phyloP scores from a whole-genome alignment of 192 early-diverging fungal genomes.

The Ramicandelaber brevisporus region DNA sequence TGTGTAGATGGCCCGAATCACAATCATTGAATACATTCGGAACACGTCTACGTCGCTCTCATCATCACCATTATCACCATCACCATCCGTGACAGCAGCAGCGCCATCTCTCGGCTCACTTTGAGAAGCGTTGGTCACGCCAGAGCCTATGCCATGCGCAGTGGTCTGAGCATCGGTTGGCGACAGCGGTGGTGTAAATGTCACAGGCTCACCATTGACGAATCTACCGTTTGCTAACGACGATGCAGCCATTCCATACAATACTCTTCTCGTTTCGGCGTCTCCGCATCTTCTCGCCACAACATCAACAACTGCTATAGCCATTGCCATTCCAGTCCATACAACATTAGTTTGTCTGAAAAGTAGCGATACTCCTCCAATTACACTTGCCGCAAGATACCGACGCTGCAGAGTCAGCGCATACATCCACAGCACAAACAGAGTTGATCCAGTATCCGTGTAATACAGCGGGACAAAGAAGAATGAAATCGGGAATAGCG shows the following conservation, averaged over 20 bases:
- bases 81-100: conserved; percentile 1
- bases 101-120: too few species aligned
- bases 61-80: neutral
- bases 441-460: conserved; percentile 67
- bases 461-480: conserved; percentile 82
- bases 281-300: conserved; percentile 1
- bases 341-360: conserved; percentile 86
- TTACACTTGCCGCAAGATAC: conserved; percentile 24
- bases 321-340: conserved; percentile 47
- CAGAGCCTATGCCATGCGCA: too few species aligned
- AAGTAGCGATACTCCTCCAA: conserved; percentile 24
- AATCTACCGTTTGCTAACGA: conserved; percentile 1
- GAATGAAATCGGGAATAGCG: conserved; percentile 48
- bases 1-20: too few species aligned
- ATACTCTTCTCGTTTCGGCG: too few species aligned
- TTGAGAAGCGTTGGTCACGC: too few species aligned
- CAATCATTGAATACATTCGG: too few species aligned
- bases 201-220: too few species aligned
- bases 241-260: neutral
- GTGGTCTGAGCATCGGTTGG: too few species aligned
- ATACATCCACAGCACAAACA: conserved; percentile 49
- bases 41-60: too few species aligned
- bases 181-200: too few species aligned
- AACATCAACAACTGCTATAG: conserved; percentile 4
- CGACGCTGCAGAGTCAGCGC: conserved; percentile 16